Base-by-base conservation (phyloP, 805 yeast species). In the Candida methanosorbosa region DNA sequence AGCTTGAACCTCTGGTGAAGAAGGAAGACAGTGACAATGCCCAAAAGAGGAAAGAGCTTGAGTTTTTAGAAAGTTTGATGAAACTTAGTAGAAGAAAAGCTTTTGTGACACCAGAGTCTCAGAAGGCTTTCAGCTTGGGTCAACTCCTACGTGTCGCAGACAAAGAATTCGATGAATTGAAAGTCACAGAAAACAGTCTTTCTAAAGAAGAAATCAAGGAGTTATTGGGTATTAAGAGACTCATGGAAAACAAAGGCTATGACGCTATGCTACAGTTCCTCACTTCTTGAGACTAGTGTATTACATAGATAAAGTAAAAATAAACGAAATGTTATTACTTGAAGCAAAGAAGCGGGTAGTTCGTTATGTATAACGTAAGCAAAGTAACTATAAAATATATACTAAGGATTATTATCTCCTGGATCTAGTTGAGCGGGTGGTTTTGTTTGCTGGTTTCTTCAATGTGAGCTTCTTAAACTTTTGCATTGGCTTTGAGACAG, bases 181-280 rank as follows among this genome's bases (percentile, higher is more conserved):
- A 40, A 27, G 22, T 42, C 9, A 45, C 44, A 21, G 22, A 24
- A 13, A 24, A 24, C 5, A 26, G 40, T 34, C 34, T 44, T 15
- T 20, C 48, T 3, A 45, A 54, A 23, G 54, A 58, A 3, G 88
- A 81, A 43, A 27, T 72, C 2, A 49, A 58, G 4, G 78, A 78
- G 33, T 61, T 83, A 19, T 40, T 63, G 25, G 61, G 72, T 18
- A 70, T 87, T 29, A 78, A 75, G 47, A 61, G 64, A 45, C 57
- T 88, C 34, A 68, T 88, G 54, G 68, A 73, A 42, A 40, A 71
- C 28, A 87, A 82, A 54, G 95, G 95, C 1, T 70, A 71, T 44
- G 84, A 76, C 4, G 69, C 72, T 32, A 54, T 87, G 29, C 34
- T 84, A 42, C 56, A 70, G 29, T 81, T 85, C 51, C 63, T 86